Conservation (phyloP, 257 asterid genomes). For the Primulina tabacum region DNA sequence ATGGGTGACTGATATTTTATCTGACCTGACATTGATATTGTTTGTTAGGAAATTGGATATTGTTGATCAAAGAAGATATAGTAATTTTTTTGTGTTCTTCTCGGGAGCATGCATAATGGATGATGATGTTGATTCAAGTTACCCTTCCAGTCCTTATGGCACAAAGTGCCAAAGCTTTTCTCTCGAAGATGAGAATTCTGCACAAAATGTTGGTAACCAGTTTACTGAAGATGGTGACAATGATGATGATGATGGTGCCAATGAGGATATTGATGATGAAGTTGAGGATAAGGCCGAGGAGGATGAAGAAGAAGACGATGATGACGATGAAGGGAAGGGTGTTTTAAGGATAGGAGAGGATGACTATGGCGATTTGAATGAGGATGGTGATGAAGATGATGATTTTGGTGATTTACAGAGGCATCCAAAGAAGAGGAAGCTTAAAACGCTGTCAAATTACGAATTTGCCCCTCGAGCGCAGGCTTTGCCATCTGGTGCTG, state of each 20-base stretch:
- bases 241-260: constrained; percentile 22
- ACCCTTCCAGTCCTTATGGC: constrained; percentile 29
- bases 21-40: neutral
- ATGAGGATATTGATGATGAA: constrained; percentile 28
- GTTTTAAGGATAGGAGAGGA: constrained; percentile 38
- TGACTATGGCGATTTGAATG: constrained; percentile 36
- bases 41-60: neutral
- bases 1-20: constrained; percentile 22
- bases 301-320: constrained; percentile 46
- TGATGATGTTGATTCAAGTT: constrained; percentile 19
- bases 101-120: constrained; percentile 23
- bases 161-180: constrained; percentile 37
- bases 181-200: constrained; percentile 23
- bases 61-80: neutral
- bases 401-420: constrained; percentile 46
- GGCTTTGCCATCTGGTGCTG: constrained; percentile 28
- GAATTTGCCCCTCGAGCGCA: constrained; percentile 90
- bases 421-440: constrained; percentile 63
- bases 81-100: neutral
- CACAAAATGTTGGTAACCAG: constrained; percentile 23
- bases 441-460: constrained; percentile 54
- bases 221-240: constrained; percentile 22
- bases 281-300: constrained; percentile 33
- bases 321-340: constrained; percentile 55
- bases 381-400: constrained; percentile 41